Evolutionary conservation across 257 asterid species (phyloP).

Genomic region (Ajuga chamaepitys): DNA sequence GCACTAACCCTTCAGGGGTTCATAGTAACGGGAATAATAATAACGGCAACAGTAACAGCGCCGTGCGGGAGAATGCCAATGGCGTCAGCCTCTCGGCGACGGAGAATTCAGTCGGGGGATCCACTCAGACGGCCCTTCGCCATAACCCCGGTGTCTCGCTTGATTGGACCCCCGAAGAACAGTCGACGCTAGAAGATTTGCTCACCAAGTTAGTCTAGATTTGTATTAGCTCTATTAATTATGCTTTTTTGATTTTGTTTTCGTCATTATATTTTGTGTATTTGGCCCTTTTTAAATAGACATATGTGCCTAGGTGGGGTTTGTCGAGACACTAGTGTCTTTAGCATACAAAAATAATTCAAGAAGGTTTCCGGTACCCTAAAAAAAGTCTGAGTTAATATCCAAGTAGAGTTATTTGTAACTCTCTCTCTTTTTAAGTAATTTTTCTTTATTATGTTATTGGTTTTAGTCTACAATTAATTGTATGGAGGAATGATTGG

Average conservation of each 20-base stretch:
- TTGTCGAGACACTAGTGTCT: neutral
- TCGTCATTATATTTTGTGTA: neutral
- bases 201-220: conserved; percentile 46
- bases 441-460: neutral
- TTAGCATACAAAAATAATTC: neutral
- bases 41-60: conserved; percentile 32
- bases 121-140: conserved; percentile 50
- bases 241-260: neutral
- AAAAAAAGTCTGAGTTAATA: too few relatives aligned
- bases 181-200: conserved; percentile 69
- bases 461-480: neutral
- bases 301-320: neutral
- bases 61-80: conserved; percentile 34
- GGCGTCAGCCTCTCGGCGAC: conserved; percentile 37
- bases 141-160: conserved; percentile 76
- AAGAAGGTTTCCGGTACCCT: neutral
- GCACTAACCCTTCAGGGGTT: conserved; percentile 55
- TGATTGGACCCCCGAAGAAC: conserved; percentile 77
- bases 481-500: neutral
- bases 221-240: neutral
- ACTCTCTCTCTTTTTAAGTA: neutral
- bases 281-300: neutral
- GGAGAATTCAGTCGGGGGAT: conserved; percentile 47
- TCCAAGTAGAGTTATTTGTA: too few relatives aligned
- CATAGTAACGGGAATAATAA: conserved; percentile 30